Conservation (phyloP, 2,329 filamentous ascomycete genomes). For the Penicillium sp. region DNA sequence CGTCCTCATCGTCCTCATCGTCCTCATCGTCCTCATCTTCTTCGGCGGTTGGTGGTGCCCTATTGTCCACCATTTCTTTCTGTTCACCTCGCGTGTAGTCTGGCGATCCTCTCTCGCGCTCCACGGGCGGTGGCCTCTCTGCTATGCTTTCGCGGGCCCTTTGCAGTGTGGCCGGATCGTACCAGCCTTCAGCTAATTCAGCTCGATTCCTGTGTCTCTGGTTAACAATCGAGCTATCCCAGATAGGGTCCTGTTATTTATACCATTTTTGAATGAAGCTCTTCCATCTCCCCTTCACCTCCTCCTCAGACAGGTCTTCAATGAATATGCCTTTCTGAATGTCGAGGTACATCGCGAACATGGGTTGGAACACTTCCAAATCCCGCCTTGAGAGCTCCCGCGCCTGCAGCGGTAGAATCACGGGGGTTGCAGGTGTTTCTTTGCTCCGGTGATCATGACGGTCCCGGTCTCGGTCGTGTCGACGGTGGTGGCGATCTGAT, state of each 20-base stretch:
- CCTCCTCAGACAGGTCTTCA: constrained; percentile 68
- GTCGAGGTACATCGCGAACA: constrained; percentile 83
- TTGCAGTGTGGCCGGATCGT: constrained; percentile 72
- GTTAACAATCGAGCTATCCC: background rate
- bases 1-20: constrained; percentile 31
- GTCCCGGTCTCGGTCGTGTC: constrained; percentile 34
- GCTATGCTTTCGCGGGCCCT: constrained; percentile 44
- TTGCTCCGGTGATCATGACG: constrained; percentile 20
- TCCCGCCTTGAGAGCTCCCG: constrained; percentile 68
- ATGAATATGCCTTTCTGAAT: constrained; percentile 79
- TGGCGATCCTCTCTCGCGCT: constrained; percentile 17
- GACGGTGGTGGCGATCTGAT: constrained; percentile 38
- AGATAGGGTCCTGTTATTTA: constrained; percentile 10
- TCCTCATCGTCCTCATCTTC: too few relatives aligned
- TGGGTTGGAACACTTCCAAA: constrained; percentile 62
- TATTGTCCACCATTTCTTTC: constrained; percentile 1
- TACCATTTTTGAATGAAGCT: constrained; percentile 88
- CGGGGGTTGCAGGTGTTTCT: constrained; percentile 19
- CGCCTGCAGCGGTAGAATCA: constrained; percentile 65
- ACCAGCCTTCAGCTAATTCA: constrained; percentile 89
- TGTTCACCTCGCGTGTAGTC: constrained; percentile 23
- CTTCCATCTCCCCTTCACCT: constrained; percentile 84
- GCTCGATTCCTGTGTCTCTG: constrained; percentile 69
- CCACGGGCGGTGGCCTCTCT: constrained; percentile 2
- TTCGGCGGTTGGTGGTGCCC: constrained; percentile 1